Evolutionary conservation across 371 early-diverging fungal species (phyloP).

Genomic region (Mucor velutinosus): DNA sequence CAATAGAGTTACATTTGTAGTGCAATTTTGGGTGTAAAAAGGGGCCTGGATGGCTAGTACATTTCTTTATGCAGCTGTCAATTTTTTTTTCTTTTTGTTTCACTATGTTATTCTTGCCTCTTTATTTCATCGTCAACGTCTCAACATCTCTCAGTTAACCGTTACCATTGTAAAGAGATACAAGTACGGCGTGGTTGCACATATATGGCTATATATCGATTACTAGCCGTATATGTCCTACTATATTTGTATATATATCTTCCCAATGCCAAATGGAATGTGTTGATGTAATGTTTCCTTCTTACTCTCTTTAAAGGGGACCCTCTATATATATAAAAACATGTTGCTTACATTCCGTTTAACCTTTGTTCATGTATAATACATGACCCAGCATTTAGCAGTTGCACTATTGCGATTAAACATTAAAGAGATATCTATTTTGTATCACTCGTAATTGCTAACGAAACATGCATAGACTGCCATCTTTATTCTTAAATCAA

Average conservation of each 20-base stretch:
- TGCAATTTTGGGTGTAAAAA: not conserved
- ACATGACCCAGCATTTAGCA: too few species aligned
- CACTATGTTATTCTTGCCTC: not conserved
- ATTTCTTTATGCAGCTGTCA: not conserved
- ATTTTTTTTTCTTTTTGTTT: not conserved
- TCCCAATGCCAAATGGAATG: too few species aligned
- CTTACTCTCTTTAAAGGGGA: too few species aligned
- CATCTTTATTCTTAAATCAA: too few species aligned
- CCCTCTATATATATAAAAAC: too few species aligned
- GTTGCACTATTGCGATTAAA: too few species aligned
- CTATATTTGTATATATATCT: not conserved
- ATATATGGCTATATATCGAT: not conserved
- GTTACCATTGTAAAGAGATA: not conserved
- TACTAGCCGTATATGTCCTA: not conserved
- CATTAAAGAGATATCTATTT: too few species aligned
- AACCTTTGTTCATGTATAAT: too few species aligned
- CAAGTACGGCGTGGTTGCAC: not conserved
- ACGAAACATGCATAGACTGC: too few species aligned
- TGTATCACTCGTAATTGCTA: too few species aligned
- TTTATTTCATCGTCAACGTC: not conserved
- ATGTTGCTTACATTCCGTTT: too few species aligned
- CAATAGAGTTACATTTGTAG: not conserved
- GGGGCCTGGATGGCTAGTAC: not conserved
- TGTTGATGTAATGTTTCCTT: too few species aligned
- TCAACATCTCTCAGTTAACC: not conserved